A percentile compares a stretch with the other conserved stretches of the same genome.
phyloP scores from a whole-genome alignment of 2,329 filamentous ascomycete genomes.

The Scorias spongiosa region DNA sequence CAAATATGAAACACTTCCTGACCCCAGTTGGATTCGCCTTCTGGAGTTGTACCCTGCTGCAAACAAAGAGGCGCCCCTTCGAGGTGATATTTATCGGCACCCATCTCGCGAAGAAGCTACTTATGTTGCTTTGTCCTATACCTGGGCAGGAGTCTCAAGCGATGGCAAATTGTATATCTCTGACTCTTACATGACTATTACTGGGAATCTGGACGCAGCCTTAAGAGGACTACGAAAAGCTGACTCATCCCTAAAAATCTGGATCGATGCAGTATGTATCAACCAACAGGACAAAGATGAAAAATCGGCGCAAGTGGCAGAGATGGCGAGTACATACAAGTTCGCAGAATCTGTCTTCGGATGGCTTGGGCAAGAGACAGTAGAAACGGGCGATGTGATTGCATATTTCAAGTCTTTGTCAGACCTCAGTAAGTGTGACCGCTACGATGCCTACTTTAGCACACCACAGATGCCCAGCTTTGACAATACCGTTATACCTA shows the following conservation, averaged over 20 bases:
- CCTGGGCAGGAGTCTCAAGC: background rate
- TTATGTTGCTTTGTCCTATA: background rate
- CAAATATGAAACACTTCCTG: background rate
- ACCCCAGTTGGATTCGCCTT: background rate
- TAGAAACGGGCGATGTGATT: background rate
- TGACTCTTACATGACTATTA: background rate
- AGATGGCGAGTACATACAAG: slow-evolving; percentile 3
- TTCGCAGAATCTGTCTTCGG: background rate
- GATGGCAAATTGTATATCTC: background rate
- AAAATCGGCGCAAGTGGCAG: slow-evolving; percentile 4
- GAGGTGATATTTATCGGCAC: background rate
- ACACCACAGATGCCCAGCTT: background rate
- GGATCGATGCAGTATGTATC: slow-evolving; percentile 7
- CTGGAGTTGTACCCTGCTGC: background rate
- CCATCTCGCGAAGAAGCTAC: background rate
- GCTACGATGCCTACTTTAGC: background rate
- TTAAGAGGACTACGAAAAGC: background rate
- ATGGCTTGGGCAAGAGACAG: background rate
- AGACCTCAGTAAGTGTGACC: background rate
- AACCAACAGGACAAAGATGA: slow-evolving; percentile 6
- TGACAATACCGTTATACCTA: background rate
- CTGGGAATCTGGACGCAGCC: background rate
- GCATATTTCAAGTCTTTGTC: background rate
- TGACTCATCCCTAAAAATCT: background rate
- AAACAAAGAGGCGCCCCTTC: background rate